Evolutionary conservation across 495 filamentous ascomycete genomes (phyloP).

Genomic region (Penicillium ucsense): DNA sequence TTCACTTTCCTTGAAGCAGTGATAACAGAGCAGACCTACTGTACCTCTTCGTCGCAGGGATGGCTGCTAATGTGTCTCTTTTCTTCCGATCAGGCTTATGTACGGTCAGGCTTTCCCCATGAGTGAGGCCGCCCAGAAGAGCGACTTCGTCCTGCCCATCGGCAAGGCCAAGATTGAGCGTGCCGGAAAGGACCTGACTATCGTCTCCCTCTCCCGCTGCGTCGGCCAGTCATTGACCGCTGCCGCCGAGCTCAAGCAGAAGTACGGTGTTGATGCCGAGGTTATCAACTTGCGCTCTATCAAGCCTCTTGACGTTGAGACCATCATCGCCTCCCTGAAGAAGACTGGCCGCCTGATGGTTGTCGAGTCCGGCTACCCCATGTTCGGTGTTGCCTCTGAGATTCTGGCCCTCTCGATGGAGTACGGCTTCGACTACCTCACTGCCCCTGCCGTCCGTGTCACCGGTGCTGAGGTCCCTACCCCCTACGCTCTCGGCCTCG

Average conservation of each 20-base stretch:
- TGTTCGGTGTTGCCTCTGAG: slow-evolving; percentile 84
- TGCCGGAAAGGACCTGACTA: slow-evolving; percentile 87
- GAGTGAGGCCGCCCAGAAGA: slow-evolving; percentile 88
- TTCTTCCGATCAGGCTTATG: slow-evolving; percentile 49
- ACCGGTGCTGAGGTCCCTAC: slow-evolving; percentile 95
- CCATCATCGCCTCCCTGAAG: slow-evolving; percentile 92
- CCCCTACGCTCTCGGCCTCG: slow-evolving; percentile 78
- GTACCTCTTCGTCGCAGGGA: too few relatives aligned
- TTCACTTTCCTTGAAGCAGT: too few relatives aligned
- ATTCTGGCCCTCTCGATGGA: slow-evolving; percentile 92
- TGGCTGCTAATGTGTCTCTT: not conserved
- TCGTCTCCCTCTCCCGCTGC: slow-evolving; percentile 87
- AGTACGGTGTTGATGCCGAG: slow-evolving; percentile 91
- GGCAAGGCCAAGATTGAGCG: slow-evolving; percentile 99
- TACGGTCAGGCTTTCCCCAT: slow-evolving; percentile 93
- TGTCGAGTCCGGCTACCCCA: slow-evolving; percentile 93
- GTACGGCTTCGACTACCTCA: slow-evolving; percentile 95
- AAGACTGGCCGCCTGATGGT: slow-evolving; percentile 90
- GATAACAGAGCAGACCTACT: too few relatives aligned
- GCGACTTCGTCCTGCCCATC: slow-evolving; percentile 91
- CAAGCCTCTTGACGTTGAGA: slow-evolving; percentile 92
- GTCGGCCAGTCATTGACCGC: slow-evolving; percentile 87
- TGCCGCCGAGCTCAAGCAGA: slow-evolving; percentile 82
- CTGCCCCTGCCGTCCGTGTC: slow-evolving; percentile 83
- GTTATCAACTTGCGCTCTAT: slow-evolving; percentile 96